Evolutionary conservation across 1,139 yeast genomes (phyloP).

Genomic region (Blastobotrys illinoisensis): DNA sequence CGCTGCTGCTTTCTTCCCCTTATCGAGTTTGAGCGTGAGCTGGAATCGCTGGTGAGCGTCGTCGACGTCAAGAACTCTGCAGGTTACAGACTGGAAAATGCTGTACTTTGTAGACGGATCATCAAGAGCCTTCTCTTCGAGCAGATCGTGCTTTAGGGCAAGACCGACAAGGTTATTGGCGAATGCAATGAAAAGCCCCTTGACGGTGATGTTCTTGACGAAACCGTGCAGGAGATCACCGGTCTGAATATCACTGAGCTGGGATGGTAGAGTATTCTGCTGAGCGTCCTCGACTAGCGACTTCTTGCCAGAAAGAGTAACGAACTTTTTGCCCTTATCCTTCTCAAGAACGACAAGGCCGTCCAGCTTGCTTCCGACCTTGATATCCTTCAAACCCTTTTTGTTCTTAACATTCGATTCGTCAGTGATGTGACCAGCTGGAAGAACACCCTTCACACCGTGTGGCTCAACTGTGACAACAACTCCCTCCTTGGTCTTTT

Average conservation of each 20-base stretch:
- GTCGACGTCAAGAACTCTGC: conserved; percentile 31
- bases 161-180: conserved; percentile 79
- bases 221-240: conserved; percentile 53
- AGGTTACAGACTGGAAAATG: conserved; percentile 60
- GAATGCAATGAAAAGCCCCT: conserved; percentile 78
- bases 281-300: conserved; percentile 64
- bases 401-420: conserved; percentile 80
- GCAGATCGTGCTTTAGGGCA: conserved; percentile 70
- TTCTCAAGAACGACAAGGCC: conserved; percentile 65
- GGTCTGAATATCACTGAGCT: conserved; percentile 54
- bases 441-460: conserved; percentile 64
- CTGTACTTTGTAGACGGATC: conserved; percentile 52
- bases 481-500: conserved; percentile 61
- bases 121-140: conserved; percentile 47
- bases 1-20: conserved; percentile 4
- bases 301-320: conserved; percentile 59
- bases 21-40: conserved; percentile 44
- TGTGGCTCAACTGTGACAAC: conserved; percentile 57
- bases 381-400: conserved; percentile 73
- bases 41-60: conserved; percentile 66
- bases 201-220: conserved; percentile 65
- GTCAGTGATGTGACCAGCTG: conserved; percentile 69
- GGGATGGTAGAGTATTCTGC: conserved; percentile 48
- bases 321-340: conserved; percentile 53
- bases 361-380: conserved; percentile 64